Conservation (phyloP, 176 grass and related monocot genomes). For the sorghum (Sorghum bicolor) region Sorghum_bicolor_NCBIv3 NC_012872.2:62813001-62813500, state of each 20-base stretch:
- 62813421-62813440: background rate
- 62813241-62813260: conserved; percentile 12
- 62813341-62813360: background rate
- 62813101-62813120: background rate
- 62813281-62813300: background rate
- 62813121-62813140: background rate
- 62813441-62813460: background rate
- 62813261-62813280: background rate
- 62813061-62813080: conserved; percentile 34
- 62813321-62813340: background rate
- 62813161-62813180: conserved; percentile 15
- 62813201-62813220: background rate
- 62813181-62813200: conserved; percentile 42
- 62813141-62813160: conserved; percentile 5
- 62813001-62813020: background rate
- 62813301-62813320: background rate
- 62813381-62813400: background rate
- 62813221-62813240: conserved; percentile 3
- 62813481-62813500: background rate
- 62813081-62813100: background rate
- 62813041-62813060: background rate
- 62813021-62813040: background rate
- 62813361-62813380: background rate
- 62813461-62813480: background rate
- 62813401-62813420: background rate